These are phyloP conservation scores for Pleomassaria siparia DNA, from an alignment of 2,329 filamentous ascomycete species.

Conservation along the genomic window DNA sequence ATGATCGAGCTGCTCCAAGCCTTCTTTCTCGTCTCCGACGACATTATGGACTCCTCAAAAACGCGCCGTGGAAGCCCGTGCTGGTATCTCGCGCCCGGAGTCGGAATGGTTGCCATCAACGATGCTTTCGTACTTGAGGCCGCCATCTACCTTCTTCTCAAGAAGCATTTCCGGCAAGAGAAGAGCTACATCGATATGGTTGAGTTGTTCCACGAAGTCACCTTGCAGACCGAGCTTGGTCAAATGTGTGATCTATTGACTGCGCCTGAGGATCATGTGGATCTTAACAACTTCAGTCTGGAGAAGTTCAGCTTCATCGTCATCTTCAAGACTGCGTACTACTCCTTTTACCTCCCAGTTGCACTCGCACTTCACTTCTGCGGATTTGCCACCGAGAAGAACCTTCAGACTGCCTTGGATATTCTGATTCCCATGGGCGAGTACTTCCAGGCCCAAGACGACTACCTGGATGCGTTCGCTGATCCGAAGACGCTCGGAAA, in stretches of 20 bases:
- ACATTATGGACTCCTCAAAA: constrained; percentile 97
- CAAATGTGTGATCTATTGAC: constrained; percentile 95
- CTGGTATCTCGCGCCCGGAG: constrained; percentile 89
- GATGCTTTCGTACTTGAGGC: constrained; percentile 95
- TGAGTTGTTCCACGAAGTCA: constrained; percentile 94
- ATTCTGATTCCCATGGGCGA: constrained; percentile 97
- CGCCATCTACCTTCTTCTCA: constrained; percentile 85
- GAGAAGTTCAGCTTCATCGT: constrained; percentile 98
- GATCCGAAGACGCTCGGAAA: constrained; percentile 92
- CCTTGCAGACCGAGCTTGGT: constrained; percentile 92
- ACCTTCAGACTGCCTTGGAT: constrained; percentile 84
- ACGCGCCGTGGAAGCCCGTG: constrained; percentile 92
- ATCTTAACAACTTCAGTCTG: constrained; percentile 93
- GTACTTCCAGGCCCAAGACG: constrained; percentile 99
- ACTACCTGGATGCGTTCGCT: constrained; percentile 98
- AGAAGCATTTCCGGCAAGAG: constrained; percentile 89
- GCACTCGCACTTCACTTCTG: constrained; percentile 86
- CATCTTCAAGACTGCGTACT: constrained; percentile 99
- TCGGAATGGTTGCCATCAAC: constrained; percentile 98
- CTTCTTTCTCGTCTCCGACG: constrained; percentile 97
- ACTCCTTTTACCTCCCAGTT: constrained; percentile 97
- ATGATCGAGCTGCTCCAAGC: constrained; percentile 97
- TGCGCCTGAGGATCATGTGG: constrained; percentile 88
- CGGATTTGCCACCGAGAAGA: constrained; percentile 80
- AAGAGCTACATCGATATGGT: constrained; percentile 86